Evolutionary conservation across 768 basidiomycete species (phyloP), one percentile per base, ranked within the genome.

Genomic region (Phylloporus arenicola): DNA sequence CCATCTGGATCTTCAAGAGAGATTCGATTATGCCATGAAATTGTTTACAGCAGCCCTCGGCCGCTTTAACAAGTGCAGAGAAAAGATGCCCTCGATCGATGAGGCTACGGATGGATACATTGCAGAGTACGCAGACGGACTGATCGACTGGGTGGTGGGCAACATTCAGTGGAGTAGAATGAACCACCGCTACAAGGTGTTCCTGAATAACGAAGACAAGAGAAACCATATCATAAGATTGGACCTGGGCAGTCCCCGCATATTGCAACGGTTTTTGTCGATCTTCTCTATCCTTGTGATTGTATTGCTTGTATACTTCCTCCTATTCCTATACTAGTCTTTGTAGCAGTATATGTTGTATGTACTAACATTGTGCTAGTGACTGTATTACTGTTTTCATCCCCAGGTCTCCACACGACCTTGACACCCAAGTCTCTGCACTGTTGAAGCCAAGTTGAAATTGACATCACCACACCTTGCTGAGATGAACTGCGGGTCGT

Each of bases 381-480:
- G 3, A 24, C 24, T 24, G 24, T 24, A 24, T 24, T 9, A 9
- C 6, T 27, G 27, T 25, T 25, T 25, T 7, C 25, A 7, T 25
- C 3, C 25, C 25, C 25, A n/a, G n/a, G 25, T 7, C 25, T 30
- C 27, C 17, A 17, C n/a, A 25, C 76, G 0, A 84, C 82, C 0
- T 76, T 78, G 12, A 25, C 27, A 80, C 59, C 84, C 83, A 86
- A 25, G 84, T 62, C 57, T 84, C 80, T 35, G 54, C 55, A 6
- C 72, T 73, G 29, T 62, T 57, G 43, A 83, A 80, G 7, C 72
- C 71, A 17, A 58, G n/a, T n/a, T 51, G 14, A 81, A 47, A 69
- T 67, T 70, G n/a, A 57, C 51, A n/a, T 52, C 51, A 1, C 54
- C 62, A 22, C 63, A 66, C n/a, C 17, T 58, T 12, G 69, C 33